Conservation (phyloP, 2,329 filamentous ascomycete genomes). For the Beauveria medogensis region DNA sequence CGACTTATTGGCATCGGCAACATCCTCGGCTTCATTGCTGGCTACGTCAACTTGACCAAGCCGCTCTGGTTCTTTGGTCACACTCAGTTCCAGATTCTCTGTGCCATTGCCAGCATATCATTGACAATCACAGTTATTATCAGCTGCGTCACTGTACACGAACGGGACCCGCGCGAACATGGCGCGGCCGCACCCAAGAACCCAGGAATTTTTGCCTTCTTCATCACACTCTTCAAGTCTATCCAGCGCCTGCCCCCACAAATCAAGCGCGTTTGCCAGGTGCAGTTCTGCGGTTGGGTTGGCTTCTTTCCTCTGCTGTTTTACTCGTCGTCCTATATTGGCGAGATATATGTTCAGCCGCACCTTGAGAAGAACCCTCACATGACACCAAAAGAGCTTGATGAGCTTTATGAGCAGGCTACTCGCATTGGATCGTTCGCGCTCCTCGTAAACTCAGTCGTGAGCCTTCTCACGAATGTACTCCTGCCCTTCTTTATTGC, state of each 20-base stretch:
- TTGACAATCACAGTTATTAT: conserved; percentile 62
- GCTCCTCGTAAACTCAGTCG: conserved; percentile 78
- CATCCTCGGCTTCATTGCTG: conserved; percentile 81
- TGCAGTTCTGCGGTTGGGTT: conserved; percentile 84
- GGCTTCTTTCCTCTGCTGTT: conserved; percentile 95
- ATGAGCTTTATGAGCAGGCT: conserved; percentile 72
- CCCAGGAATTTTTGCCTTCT: conserved; percentile 68
- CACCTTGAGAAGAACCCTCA: conserved; percentile 69
- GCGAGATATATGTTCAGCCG: conserved; percentile 84
- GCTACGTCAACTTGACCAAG: conserved; percentile 70
- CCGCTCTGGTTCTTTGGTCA: conserved; percentile 73
- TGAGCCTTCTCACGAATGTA: conserved; percentile 74
- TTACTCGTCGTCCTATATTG: conserved; percentile 90
- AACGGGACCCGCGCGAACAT: conserved; percentile 73
- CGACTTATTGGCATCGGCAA: conserved; percentile 81
- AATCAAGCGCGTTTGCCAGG: conserved; percentile 71
- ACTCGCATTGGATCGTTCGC: conserved; percentile 86
- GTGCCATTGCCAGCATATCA: conserved; percentile 70
- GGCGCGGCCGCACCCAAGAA: conserved; percentile 51
- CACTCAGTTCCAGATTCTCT: conserved; percentile 89
- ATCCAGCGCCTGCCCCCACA: conserved; percentile 74
- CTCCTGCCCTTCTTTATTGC: conserved; percentile 79
- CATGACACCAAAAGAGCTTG: conserved; percentile 67
- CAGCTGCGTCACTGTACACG: conserved; percentile 61
- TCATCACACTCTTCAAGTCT: conserved; percentile 66